Evolutionary conservation across 768 basidiomycete species (phyloP), one percentile per base, ranked within the genome.

Genomic region (Suillus cothurnatus): DNA sequence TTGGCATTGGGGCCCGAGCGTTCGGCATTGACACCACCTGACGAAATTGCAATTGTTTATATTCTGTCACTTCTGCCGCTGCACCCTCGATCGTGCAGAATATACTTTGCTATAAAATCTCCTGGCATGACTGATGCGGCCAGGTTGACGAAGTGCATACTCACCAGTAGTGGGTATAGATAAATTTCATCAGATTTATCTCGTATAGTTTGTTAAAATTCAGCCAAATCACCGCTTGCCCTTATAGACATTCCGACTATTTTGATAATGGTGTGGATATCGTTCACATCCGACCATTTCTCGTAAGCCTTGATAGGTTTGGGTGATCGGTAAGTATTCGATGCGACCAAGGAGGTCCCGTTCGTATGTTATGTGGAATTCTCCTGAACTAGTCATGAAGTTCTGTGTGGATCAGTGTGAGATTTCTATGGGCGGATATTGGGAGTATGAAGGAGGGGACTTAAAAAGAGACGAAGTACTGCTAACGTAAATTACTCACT

Each of bases 341-440:
- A 57, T 23, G 15, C 36, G 55, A 56, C n/a, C n/a, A 7, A 56
- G 12, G 7, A 57, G 34, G 15, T 36, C 14, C 12, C 3, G 6
- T 32, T 14, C 6, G n/a, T 36, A 34, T 15, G 34, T 64, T 61
- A 50, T 73, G 71, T 50, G 62, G 32, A 3, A 15, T 34, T 57
- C 34, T 17, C 34, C 34, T 23, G 34, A 57, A 15, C 55, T 57
- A n/a, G 34, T n/a, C 6, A 15, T 57, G 12, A 36, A 23, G 12
- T 36, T 34, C 55, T 34, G 6, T 34, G 32, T 34, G 32, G 32
- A 36, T 34, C 21, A 56, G 15, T 38, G 38, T 45, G 59, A 34
- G 23, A 11, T 50, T 61, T 28, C 45, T 6, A 6, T 21, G 23
- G 59, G 19, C 4, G 19, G 15, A 23, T 31, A 39, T 19, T 39